Evolutionary conservation across 2,329 filamentous ascomycete species (phyloP).

Genomic region (Colletotrichum acutatum): DNA sequence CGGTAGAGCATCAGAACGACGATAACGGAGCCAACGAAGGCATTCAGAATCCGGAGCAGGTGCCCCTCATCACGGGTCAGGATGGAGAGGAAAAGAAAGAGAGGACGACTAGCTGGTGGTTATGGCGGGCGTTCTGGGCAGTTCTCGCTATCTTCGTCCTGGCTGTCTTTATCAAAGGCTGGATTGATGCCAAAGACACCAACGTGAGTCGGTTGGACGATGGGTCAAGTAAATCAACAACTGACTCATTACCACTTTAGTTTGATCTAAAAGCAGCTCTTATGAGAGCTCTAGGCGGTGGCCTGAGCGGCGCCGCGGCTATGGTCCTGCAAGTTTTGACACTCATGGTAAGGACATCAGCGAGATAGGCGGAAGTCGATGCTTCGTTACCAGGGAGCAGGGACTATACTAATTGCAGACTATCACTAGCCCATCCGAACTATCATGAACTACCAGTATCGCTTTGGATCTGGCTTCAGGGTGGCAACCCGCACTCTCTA

Average conservation of each 20-base stretch:
- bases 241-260: constrained; percentile 38
- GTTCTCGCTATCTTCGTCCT: constrained; percentile 45
- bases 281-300: constrained; percentile 56
- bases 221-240: no score
- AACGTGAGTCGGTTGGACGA: constrained; percentile 43
- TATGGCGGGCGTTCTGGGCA: constrained; percentile 51
- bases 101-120: constrained; percentile 41
- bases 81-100: constrained; percentile 12
- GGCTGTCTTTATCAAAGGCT: constrained; percentile 55
- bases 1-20: not conserved
- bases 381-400: not conserved
- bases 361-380: not conserved
- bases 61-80: constrained; percentile 5
- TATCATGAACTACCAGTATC: constrained; percentile 64
- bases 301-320: constrained; percentile 58
- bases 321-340: constrained; percentile 60
- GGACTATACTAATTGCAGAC: not conserved
- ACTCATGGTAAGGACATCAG: constrained; percentile 51
- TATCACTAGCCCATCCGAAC: constrained; percentile 54
- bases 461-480: constrained; percentile 55
- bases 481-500: constrained; percentile 53
- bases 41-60: constrained; percentile 27
- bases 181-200: constrained; percentile 55
- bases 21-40: constrained; percentile 19
- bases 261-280: constrained; percentile 58